Base-by-base conservation (phyloP, 805 yeast species). In the Metschnikowia arizonensis region DNA sequence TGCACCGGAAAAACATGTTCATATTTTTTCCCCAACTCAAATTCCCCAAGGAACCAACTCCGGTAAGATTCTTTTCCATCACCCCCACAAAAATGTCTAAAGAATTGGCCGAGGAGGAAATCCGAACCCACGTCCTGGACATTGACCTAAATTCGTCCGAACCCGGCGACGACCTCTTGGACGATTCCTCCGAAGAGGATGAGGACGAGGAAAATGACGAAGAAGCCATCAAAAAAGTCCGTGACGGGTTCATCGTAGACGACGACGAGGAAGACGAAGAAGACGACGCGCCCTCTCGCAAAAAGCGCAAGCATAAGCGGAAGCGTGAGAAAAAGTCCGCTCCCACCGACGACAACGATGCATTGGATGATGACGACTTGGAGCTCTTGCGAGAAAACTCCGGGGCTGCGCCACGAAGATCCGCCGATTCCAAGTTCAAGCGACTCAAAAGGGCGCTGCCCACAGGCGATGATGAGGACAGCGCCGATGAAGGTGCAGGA, bases 221-320 rank as follows among this genome's bases (percentile, higher is more conserved):
- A 58, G 97, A 90, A 53, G 97, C 90, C 58, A 81, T 85, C 38
- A 77, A 83, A 53, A 79, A 78, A 56, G 84, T 90, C 33, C 79
- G 91, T 39, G 96, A 89, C 50, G 97, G 97, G 0, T 89, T 91
- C 64, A 90, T 91, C 58, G 97, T 88, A 15, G 97, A 89, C 57
- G 96, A 88, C 56, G 96, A 85, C 47, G 95, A 82, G 17, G 82
- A 74, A 19, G 82, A 69, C n/a, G 82, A 73, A 14, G 82, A 69
- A 10, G 26, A 24, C 10, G 26, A 24, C n/a, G 53, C 50, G 43
- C 62, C 55, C 15, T 56, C 54, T 8, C 48, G 42, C 26, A 48
- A 50, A 37, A 45, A 59, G 44, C 54, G 63, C 49, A 60, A 61
- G 57, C 67, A 68, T 53, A 61, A 63, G 45, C 59, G 69, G 58